phyloP scores from a whole-genome alignment of 371 early-diverging fungal genomes.

The Funneliformis caledonium region DNA sequence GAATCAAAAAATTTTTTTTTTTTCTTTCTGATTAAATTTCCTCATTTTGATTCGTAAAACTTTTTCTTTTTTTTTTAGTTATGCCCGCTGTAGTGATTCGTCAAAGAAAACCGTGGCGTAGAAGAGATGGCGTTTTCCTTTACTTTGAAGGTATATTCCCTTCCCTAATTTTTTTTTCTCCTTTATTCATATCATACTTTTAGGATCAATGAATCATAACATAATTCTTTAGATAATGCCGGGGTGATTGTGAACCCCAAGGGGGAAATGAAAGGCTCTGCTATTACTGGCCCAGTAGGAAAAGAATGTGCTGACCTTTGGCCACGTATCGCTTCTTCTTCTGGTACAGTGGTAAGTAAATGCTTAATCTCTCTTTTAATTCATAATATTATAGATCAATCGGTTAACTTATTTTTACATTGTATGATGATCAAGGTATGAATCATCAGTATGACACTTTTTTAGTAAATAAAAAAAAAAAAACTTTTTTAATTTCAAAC shows the following conservation, averaged over 20 bases:
- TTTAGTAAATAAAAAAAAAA: too few species aligned
- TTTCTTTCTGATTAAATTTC: background rate
- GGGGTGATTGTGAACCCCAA: constrained; percentile 98
- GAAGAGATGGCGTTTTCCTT: constrained; percentile 99
- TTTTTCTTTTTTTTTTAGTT: constrained; percentile 57
- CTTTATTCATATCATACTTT: background rate
- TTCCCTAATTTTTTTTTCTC: background rate
- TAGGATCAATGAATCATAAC: too few species aligned
- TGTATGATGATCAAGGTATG: too few species aligned
- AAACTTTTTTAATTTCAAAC: too few species aligned
- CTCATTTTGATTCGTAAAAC: background rate
- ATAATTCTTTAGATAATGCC: constrained; percentile 80
- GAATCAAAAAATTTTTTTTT: background rate
- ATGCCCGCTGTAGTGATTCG: constrained; percentile 99
- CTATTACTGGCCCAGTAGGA: constrained; percentile 99
- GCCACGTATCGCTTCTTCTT: constrained; percentile 99
- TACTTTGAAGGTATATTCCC: constrained; percentile 83
- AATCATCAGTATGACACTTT: too few species aligned
- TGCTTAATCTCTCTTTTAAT: background rate
- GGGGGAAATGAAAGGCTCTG: constrained; percentile 99
- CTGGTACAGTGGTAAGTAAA: constrained; percentile 82
- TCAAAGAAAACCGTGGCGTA: constrained; percentile 99
- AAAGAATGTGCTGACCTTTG: constrained; percentile 99
- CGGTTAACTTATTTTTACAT: background rate
- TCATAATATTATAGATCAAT: background rate